Percentiles rank a stretch among this genome's conserved stretches.
Conservation (phyloP, 345 rosid species). For the Hevea brasiliensis region DNA sequence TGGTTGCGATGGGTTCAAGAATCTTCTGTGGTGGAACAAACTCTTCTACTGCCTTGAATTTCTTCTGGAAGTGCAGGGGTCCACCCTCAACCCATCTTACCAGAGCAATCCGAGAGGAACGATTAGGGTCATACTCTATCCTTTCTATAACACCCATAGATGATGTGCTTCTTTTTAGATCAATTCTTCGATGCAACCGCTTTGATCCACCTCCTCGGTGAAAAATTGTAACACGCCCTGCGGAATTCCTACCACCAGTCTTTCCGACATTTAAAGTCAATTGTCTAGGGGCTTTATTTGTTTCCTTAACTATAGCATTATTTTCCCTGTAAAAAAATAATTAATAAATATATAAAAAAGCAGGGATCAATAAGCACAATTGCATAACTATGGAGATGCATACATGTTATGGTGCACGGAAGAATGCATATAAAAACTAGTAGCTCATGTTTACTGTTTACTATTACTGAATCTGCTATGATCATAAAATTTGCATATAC, state of each 20-base stretch:
- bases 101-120: conserved; percentile 17
- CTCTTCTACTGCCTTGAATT: background rate
- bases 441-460: background rate
- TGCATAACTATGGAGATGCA: background rate
- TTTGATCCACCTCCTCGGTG: conserved; percentile 38
- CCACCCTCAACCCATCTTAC: conserved; percentile 15
- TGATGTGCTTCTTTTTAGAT: conserved; percentile 25
- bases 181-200: conserved; percentile 24
- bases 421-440: background rate
- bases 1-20: conserved; percentile 13
- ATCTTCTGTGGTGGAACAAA: conserved; percentile 5
- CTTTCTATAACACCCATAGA: conserved; percentile 32
- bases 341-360: background rate
- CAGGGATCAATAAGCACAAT: no score
- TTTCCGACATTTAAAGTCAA: conserved; percentile 20
- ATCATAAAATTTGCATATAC: background rate
- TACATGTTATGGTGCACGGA: background rate
- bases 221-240: conserved; percentile 29
- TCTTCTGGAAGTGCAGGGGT: background rate
- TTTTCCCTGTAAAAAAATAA: background rate
- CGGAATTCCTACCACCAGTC: conserved; percentile 26
- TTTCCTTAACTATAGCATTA: background rate
- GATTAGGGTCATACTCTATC: conserved; percentile 30
- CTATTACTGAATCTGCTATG: background rate
- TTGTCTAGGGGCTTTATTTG: background rate